phyloP scores from a whole-genome alignment of 2,329 filamentous ascomycete species.

The Sporothrix pallida region DNA sequence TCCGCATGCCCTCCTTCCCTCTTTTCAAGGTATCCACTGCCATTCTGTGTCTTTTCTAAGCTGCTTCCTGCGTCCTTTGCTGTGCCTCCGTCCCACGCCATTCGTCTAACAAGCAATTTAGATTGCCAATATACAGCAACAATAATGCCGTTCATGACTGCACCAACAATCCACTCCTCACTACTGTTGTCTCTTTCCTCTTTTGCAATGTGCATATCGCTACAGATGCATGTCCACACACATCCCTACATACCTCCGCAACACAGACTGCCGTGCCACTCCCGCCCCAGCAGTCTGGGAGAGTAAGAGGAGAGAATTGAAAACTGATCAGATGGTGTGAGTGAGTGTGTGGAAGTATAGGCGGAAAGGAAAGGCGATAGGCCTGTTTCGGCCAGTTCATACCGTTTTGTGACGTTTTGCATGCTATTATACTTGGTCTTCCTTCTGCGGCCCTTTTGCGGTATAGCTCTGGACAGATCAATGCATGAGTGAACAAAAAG shows the following conservation, averaged over 20 bases:
- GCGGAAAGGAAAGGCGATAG: background rate
- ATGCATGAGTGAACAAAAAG: background rate
- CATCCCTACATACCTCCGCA: background rate
- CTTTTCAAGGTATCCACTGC: background rate
- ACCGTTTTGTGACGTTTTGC: background rate
- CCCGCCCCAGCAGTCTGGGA: slow-evolving; percentile 3
- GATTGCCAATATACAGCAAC: slow-evolving; percentile 13
- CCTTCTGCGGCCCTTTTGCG: background rate
- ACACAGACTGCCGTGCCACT: slow-evolving; percentile 31
- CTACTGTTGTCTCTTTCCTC: background rate
- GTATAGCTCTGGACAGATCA: slow-evolving; percentile 9
- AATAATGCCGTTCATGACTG: background rate
- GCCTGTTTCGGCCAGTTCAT: background rate
- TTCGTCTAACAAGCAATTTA: background rate
- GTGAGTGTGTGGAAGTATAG: background rate
- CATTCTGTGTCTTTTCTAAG: background rate
- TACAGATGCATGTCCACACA: background rate
- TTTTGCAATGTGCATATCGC: slow-evolving; percentile 18
- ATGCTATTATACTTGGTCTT: background rate
- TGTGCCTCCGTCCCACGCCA: slow-evolving; percentile 14
- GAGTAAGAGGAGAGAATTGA: background rate
- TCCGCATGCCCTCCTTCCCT: slow-evolving; percentile 2
- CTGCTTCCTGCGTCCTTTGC: background rate
- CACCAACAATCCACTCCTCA: background rate
- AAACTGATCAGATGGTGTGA: background rate